Evolutionary conservation across 1,139 yeast species (phyloP).

Genomic region (Pichia sp.): DNA sequence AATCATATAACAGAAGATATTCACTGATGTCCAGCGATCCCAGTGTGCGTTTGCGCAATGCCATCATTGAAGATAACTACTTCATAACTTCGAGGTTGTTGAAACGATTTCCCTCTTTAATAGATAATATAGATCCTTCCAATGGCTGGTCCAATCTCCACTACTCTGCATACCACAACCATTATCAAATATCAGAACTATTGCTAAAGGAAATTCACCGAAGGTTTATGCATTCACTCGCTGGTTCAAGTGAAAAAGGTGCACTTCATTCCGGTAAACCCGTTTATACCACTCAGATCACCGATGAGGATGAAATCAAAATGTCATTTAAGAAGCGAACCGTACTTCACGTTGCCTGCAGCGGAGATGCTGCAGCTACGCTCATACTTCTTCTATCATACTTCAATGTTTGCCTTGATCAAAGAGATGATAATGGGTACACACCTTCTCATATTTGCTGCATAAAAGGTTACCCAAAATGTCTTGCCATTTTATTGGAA

Average conservation of each 20-base stretch:
- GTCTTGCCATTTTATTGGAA: slow-evolving; percentile 62
- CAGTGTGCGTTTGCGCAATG: slow-evolving; percentile 60
- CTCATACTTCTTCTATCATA: slow-evolving; percentile 77
- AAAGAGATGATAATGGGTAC: slow-evolving; percentile 47
- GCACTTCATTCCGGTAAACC: too few species aligned
- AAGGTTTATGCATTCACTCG: slow-evolving; percentile 20
- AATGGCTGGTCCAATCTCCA: slow-evolving; percentile 91
- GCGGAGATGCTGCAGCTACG: slow-evolving; percentile 56
- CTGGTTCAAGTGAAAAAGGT: slow-evolving; percentile 25
- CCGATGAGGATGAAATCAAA: slow-evolving; percentile 27
- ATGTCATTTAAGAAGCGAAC: slow-evolving; percentile 62
- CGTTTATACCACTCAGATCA: slow-evolving; percentile 26
- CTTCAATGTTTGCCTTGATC: slow-evolving; percentile 54
- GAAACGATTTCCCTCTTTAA: slow-evolving; percentile 64
- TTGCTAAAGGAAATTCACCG: slow-evolving; percentile 34
- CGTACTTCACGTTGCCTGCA: slow-evolving; percentile 69
- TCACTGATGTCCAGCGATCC: too few species aligned
- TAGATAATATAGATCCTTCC: slow-evolving; percentile 63
- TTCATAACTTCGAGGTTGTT: slow-evolving; percentile 67
- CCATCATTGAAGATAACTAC: slow-evolving; percentile 65
- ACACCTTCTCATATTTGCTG: slow-evolving; percentile 78
- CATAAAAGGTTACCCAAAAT: slow-evolving; percentile 57
- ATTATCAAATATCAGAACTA: slow-evolving; percentile 68
- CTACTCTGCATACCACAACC: slow-evolving; percentile 78
- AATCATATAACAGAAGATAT: too few species aligned